These are phyloP conservation scores for Fereydounia khargensis DNA, from an alignment of 1,284 basidiomycete genomes.

Conservation along the genomic window DNA sequence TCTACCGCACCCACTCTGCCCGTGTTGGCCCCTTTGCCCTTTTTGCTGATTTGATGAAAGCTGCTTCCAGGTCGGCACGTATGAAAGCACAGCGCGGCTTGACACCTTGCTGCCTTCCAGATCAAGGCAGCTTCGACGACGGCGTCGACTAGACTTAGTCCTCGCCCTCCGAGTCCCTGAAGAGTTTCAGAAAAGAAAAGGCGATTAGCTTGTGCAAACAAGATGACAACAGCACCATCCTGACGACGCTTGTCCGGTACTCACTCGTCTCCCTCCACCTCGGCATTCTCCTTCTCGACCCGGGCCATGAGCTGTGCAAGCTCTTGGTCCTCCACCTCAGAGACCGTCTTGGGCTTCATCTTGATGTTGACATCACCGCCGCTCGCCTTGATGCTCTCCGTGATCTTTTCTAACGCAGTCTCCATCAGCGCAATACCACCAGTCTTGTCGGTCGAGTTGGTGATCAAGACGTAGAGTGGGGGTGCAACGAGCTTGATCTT, in stretches of 20 bases:
- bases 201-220: too few relatives aligned
- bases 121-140: too few relatives aligned
- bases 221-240: too few relatives aligned
- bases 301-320: constrained; percentile 57
- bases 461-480: constrained; percentile 90
- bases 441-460: constrained; percentile 94
- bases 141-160: too few relatives aligned
- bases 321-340: constrained; percentile 56
- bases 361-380: constrained; percentile 81
- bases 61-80: too few relatives aligned
- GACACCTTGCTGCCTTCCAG: too few relatives aligned
- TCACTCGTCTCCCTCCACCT: constrained; percentile 57
- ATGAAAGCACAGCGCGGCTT: too few relatives aligned
- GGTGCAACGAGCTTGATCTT: constrained; percentile 96
- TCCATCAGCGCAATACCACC: constrained; percentile 91
- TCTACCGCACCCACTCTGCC: too few relatives aligned
- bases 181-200: too few relatives aligned
- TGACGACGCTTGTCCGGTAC: too few relatives aligned
- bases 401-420: constrained; percentile 86
- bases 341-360: constrained; percentile 71
- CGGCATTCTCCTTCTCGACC: constrained; percentile 57
- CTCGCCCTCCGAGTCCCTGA: constrained; percentile 39
- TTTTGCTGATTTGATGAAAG: too few relatives aligned
- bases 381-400: constrained; percentile 74
- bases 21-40: too few relatives aligned